phyloP scores from a whole-genome alignment of 2,329 filamentous ascomycete genomes.

The Exophiala sp. region DNA sequence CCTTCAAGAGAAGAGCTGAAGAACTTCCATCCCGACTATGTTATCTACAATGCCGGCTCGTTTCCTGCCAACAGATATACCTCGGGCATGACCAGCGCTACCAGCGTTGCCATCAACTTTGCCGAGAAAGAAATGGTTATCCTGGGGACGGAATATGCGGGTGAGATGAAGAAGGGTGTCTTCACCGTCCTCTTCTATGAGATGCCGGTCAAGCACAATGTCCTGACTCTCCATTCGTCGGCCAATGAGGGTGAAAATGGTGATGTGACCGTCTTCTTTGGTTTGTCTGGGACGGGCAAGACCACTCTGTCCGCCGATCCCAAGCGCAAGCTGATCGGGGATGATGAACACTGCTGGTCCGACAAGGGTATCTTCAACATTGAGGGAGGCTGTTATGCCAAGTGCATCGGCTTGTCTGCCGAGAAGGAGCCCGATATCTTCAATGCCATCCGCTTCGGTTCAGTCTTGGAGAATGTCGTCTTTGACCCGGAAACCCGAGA shows the following conservation, averaged over 20 bases:
- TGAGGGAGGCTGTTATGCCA: constrained; percentile 98
- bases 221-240: constrained; percentile 95
- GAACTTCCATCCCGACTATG: constrained; percentile 98
- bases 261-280: constrained; percentile 98
- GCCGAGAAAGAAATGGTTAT: constrained; percentile 99
- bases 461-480: constrained; percentile 96
- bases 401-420: constrained; percentile 92
- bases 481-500: constrained; percentile 84
- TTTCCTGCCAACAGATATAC: constrained; percentile 99
- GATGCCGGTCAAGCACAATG: constrained; percentile 99
- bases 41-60: constrained; percentile 97
- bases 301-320: constrained; percentile 95
- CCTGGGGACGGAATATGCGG: constrained; percentile 95
- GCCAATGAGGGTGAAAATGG: constrained; percentile 93
- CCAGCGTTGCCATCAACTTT: constrained; percentile 98
- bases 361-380: constrained; percentile 98
- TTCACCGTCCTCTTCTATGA: constrained; percentile 99
- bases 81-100: constrained; percentile 96
- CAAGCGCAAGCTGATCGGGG: constrained; percentile 91
- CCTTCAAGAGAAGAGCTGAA: constrained; percentile 85
- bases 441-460: constrained; percentile 91
- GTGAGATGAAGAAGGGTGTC: constrained; percentile 96
- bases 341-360: constrained; percentile 99
- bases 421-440: constrained; percentile 99
- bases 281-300: constrained; percentile 96